These are phyloP conservation scores for Plasmodium cynomolgi DNA, from an alignment of 169 alveolate genomes.

Conservation along the genomic window DNA sequence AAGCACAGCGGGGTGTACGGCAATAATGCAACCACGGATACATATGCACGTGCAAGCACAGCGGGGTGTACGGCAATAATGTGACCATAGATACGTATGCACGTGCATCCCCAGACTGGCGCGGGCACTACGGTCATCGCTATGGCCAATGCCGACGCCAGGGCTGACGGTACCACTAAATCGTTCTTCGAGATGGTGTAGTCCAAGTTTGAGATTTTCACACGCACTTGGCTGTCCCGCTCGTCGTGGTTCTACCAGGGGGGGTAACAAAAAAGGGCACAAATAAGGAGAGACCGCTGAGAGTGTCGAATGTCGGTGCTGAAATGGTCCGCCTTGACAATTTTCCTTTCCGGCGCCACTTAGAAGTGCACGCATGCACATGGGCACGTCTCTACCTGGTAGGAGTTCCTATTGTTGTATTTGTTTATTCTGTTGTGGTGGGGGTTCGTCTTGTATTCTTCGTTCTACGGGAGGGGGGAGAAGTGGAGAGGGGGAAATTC, in stretches of 20 bases:
- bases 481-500: not conserved
- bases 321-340: not conserved
- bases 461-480: conserved; percentile 14
- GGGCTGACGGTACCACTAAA: conserved; percentile 29
- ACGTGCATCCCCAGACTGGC: not conserved
- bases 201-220: conserved; percentile 60
- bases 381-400: conserved; percentile 16
- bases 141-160: not conserved
- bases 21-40: not conserved
- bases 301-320: not conserved
- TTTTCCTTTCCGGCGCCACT: not conserved
- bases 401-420: not conserved
- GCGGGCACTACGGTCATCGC: not conserved
- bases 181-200: conserved; percentile 66
- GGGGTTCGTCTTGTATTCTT: conserved; percentile 24
- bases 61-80: not conserved
- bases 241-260: conserved; percentile 33
- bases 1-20: not conserved
- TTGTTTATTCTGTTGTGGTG: conserved; percentile 44
- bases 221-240: conserved; percentile 17
- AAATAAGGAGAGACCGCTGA: not conserved
- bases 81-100: not conserved
- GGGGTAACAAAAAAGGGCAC: not conserved
- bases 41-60: not conserved
- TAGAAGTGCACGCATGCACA: not conserved